These are phyloP conservation scores for Orbilia ellipsospora DNA, from an alignment of 2,329 filamentous ascomycete genomes.

Conservation along the genomic window DNA sequence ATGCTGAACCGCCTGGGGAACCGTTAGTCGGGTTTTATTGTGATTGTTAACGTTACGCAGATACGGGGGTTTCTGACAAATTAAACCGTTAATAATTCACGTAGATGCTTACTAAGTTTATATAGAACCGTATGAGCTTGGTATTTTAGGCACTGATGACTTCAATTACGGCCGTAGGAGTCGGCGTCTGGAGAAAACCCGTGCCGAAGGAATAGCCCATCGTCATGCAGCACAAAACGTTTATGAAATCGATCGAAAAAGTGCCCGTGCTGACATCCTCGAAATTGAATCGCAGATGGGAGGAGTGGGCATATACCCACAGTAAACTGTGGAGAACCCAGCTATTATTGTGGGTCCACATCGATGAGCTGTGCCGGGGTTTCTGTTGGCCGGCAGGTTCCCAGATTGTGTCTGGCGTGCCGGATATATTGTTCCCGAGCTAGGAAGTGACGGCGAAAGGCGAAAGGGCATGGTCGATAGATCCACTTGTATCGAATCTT, in stretches of 20 bases:
- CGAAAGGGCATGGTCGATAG: constrained; percentile 5
- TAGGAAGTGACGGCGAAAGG: not conserved
- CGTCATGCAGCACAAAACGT: not conserved
- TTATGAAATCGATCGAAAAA: not conserved
- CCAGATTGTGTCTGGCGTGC: constrained; percentile 3
- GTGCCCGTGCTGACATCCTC: constrained; percentile 6
- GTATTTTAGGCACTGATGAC: no score
- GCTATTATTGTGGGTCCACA: constrained; percentile 13
- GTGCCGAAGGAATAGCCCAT: not conserved
- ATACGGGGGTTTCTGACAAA: no score
- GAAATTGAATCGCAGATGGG: not conserved
- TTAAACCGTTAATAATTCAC: no score
- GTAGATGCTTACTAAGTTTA: no score
- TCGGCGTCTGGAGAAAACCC: no score
- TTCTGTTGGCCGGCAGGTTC: not conserved
- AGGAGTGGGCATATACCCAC: constrained; percentile 13
- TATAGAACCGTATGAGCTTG: no score
- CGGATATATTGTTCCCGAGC: constrained; percentile 15
- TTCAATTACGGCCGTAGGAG: no score
- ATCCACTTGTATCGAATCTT: constrained; percentile 28
- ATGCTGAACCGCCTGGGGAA: no score
- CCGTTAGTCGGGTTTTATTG: no score
- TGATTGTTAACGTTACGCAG: no score
- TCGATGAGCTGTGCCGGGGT: constrained; percentile 8
- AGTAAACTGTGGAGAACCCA: constrained; percentile 14